Percentiles rank a stretch among this genome's conserved stretches.
Conservation (phyloP, 805 yeast species). For the Nakazawaea ishiwadae region DNA sequence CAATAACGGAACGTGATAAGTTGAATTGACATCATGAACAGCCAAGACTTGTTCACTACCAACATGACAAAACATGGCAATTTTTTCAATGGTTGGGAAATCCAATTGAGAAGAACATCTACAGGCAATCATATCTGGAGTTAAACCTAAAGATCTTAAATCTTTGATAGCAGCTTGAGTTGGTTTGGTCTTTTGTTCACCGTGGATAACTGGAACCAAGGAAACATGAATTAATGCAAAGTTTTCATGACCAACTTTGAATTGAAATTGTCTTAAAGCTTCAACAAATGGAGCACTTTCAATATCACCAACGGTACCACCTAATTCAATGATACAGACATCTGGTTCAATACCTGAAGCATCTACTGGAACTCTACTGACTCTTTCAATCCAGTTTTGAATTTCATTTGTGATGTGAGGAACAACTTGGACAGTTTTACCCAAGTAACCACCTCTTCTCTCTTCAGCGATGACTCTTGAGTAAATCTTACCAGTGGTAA, state of each 20-base stretch:
- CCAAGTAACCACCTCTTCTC: slow-evolving; percentile 95
- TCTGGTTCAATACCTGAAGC: slow-evolving; percentile 85
- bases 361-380: slow-evolving; percentile 89
- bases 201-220: slow-evolving; percentile 94
- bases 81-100: slow-evolving; percentile 83
- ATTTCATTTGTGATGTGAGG: slow-evolving; percentile 97
- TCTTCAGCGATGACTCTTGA: slow-evolving; percentile 90
- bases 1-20: slow-evolving; percentile 94
- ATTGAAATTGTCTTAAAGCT: slow-evolving; percentile 98
- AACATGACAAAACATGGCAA: slow-evolving; percentile 98
- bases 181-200: slow-evolving; percentile 98
- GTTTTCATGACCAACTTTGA: slow-evolving; percentile 90
- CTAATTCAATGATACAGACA: slow-evolving; percentile 93
- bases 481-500: slow-evolving; percentile 97
- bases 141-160: slow-evolving; percentile 88
- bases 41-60: slow-evolving; percentile 98
- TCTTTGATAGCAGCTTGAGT: slow-evolving; percentile 99
- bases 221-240: slow-evolving; percentile 97
- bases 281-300: slow-evolving; percentile 99
- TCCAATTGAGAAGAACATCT: slow-evolving; percentile 86
- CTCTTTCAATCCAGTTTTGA: slow-evolving; percentile 98
- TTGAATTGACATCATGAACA: slow-evolving; percentile 93
- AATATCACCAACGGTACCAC: slow-evolving; percentile 99
- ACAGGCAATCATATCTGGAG: slow-evolving; percentile 97
- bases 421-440: slow-evolving; percentile 99